Percentiles rank a stretch among this genome's conserved stretches.
phyloP scores from a whole-genome alignment of 2,329 filamentous ascomycete genomes.

The Beauveria caledonica region DNA sequence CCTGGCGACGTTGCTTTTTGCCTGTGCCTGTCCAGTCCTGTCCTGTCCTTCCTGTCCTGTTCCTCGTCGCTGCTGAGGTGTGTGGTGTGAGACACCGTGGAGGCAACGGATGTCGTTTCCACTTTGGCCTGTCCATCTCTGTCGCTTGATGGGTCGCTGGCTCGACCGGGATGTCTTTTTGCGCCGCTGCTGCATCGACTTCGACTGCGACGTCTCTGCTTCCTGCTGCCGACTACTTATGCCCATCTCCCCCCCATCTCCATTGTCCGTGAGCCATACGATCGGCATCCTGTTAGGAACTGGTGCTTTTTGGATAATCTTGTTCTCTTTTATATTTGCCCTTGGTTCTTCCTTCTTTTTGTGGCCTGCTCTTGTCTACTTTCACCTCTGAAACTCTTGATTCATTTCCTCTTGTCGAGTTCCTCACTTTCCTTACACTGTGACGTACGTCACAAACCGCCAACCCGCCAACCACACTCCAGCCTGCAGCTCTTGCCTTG shows the following conservation, averaged over 20 bases:
- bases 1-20: not conserved
- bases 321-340: slow-evolving; percentile 38
- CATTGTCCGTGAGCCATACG: slow-evolving; percentile 31
- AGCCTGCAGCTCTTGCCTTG: slow-evolving; percentile 12
- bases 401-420: slow-evolving; percentile 32
- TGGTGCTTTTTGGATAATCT: slow-evolving; percentile 32
- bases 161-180: slow-evolving; percentile 6
- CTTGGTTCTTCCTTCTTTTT: slow-evolving; percentile 43
- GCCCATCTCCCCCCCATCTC: slow-evolving; percentile 35
- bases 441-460: slow-evolving; percentile 9
- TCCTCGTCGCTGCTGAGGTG: slow-evolving; percentile 1
- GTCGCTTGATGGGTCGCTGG: slow-evolving; percentile 9
- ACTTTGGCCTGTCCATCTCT: slow-evolving; percentile 6
- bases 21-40: not conserved
- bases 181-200: not conserved
- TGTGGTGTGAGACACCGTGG: slow-evolving; percentile 9
- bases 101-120: slow-evolving; percentile 11
- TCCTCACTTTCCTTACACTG: slow-evolving; percentile 37
- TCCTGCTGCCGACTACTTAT: slow-evolving; percentile 34
- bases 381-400: slow-evolving; percentile 7
- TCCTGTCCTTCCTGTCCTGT: not conserved
- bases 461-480: not conserved
- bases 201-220: not conserved
- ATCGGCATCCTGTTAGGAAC: slow-evolving; percentile 41
- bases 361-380: slow-evolving; percentile 27